phyloP scores from a whole-genome alignment of 2,329 filamentous ascomycete genomes.

The Penicillium sp. region DNA sequence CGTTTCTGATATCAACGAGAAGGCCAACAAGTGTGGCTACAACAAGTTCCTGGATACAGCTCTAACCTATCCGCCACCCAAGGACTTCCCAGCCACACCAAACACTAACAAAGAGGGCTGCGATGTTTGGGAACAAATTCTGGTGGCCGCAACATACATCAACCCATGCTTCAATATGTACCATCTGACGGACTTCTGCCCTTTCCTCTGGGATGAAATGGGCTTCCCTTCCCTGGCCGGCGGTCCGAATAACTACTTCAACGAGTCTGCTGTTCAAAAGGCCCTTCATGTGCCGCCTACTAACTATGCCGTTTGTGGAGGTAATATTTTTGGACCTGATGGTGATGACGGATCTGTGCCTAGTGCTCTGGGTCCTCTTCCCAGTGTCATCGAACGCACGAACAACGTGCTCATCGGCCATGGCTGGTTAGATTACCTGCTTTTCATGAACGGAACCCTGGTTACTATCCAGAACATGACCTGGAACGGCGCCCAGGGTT shows the following conservation, averaged over 20 bases:
- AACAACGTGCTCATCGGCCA: constrained; percentile 75
- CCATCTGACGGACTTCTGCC: constrained; percentile 73
- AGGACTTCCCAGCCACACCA: constrained; percentile 58
- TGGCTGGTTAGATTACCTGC: constrained; percentile 70
- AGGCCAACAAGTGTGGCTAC: constrained; percentile 50
- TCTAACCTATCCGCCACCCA: constrained; percentile 69
- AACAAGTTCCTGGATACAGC: constrained; percentile 47
- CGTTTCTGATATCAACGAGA: constrained; percentile 41
- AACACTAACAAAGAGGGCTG: constrained; percentile 55
- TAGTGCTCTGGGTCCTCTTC: constrained; percentile 53
- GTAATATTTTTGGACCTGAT: constrained; percentile 41
- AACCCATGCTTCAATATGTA: constrained; percentile 84
- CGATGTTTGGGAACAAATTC: constrained; percentile 60
- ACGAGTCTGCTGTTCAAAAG: constrained; percentile 68
- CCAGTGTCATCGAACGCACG: constrained; percentile 73
- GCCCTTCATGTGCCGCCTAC: constrained; percentile 64
- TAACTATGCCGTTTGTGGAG: constrained; percentile 48
- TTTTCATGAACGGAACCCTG: constrained; percentile 71
- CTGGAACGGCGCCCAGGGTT: constrained; percentile 73
- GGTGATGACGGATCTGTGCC: constrained; percentile 54
- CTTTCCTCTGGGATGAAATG: constrained; percentile 68
- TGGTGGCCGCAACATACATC: constrained; percentile 55
- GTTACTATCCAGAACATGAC: constrained; percentile 81
- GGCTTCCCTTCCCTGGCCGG: constrained; percentile 70
- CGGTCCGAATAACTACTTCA: constrained; percentile 69